Conservation (phyloP, 768 basidiomycete species). For the Suillus hirtellus region DNA sequence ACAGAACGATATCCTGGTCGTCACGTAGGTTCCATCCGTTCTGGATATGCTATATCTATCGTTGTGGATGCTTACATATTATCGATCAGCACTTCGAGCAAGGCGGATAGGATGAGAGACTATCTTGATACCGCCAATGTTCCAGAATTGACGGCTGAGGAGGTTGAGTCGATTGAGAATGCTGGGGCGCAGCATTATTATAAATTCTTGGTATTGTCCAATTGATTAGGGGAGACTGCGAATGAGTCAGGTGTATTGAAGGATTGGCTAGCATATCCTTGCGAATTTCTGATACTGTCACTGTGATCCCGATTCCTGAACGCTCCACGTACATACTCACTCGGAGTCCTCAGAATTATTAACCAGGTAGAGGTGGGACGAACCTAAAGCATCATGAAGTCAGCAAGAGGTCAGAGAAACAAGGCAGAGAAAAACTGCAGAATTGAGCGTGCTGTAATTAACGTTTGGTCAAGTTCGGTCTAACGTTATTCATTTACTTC, state of each 20-base stretch:
- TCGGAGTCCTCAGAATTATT: not conserved
- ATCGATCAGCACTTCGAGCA: constrained; percentile 22
- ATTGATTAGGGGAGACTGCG: not conserved
- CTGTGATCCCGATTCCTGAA: not conserved
- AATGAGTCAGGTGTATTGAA: not conserved
- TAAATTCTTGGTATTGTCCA: constrained; percentile 11
- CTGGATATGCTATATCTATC: not conserved
- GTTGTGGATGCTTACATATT: not conserved
- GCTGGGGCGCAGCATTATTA: constrained; percentile 20
- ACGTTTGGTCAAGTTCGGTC: too few relatives aligned
- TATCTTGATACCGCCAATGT: constrained; percentile 23
- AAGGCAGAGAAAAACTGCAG: not conserved
- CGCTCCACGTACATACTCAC: not conserved
- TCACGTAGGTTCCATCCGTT: constrained; percentile 4
- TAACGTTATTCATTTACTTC: too few relatives aligned
- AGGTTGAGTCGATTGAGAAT: constrained; percentile 22
- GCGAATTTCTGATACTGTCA: not conserved
- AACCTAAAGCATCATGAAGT: too few relatives aligned
- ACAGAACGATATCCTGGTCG: constrained; percentile 7
- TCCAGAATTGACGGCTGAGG: constrained; percentile 25
- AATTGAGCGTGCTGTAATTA: too few relatives aligned
- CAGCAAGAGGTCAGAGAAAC: too few relatives aligned
- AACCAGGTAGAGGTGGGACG: not conserved
- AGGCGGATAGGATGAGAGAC: constrained; percentile 23
- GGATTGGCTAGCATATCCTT: not conserved